Conservation (phyloP, 2,329 filamentous ascomycete genomes). For the Aureobasidium sp. region DNA sequence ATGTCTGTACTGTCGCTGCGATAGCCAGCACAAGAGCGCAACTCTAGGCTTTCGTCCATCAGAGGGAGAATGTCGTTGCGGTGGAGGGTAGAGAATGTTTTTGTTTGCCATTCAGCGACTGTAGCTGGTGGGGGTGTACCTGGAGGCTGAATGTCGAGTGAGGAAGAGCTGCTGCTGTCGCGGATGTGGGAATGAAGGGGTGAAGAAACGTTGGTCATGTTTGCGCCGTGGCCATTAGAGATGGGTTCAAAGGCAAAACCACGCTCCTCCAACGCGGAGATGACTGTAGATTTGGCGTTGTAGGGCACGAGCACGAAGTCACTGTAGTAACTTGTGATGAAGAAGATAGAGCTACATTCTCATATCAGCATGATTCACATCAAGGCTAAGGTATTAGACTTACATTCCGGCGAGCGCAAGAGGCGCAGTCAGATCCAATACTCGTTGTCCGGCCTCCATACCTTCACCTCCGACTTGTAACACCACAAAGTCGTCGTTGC, state of each 20-base stretch:
- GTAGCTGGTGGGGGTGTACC: slow-evolving; percentile 70
- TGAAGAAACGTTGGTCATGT: slow-evolving; percentile 40
- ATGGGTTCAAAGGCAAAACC: slow-evolving; percentile 77
- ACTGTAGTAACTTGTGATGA: slow-evolving; percentile 96
- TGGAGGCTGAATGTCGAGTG: slow-evolving; percentile 45
- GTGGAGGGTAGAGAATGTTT: slow-evolving; percentile 78
- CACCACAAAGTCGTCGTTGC: slow-evolving; percentile 74
- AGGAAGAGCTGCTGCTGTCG: slow-evolving; percentile 38
- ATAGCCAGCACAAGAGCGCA: slow-evolving; percentile 75
- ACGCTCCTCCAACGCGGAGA: slow-evolving; percentile 65
- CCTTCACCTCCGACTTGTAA: slow-evolving; percentile 87
- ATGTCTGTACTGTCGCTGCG: slow-evolving; percentile 30
- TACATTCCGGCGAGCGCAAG: slow-evolving; percentile 83
- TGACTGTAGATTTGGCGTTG: slow-evolving; percentile 65
- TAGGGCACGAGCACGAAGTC: slow-evolving; percentile 90
- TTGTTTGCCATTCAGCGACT: slow-evolving; percentile 69
- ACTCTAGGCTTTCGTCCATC: slow-evolving; percentile 59
- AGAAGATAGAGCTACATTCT: slow-evolving; percentile 69
- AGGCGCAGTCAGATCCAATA: slow-evolving; percentile 85
- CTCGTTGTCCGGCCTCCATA: slow-evolving; percentile 82
- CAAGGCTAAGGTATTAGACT: slow-evolving; percentile 24
- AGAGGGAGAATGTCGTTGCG: slow-evolving; percentile 67
- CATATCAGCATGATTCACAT: background rate
- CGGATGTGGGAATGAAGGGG: slow-evolving; percentile 50
- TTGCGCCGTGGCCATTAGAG: slow-evolving; percentile 42